Evolutionary conservation across 768 basidiomycete genomes (phyloP).

Genomic region (Melanogaster broomeanus): DNA sequence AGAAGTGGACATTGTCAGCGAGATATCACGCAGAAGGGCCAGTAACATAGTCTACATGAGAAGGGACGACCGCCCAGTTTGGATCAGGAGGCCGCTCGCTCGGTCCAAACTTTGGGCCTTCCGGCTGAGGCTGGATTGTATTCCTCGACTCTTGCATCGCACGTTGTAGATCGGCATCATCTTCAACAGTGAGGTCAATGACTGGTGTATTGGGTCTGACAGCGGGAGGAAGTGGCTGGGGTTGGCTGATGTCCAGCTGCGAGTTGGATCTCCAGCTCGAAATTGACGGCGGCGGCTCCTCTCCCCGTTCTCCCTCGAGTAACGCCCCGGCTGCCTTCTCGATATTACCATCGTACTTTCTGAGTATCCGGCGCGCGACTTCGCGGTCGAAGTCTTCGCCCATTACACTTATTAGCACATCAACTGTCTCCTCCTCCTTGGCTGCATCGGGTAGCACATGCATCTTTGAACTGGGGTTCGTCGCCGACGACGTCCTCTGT

Average conservation of each 20-base stretch:
- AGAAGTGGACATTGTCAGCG: conserved; percentile 12
- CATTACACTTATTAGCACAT: conserved; percentile 39
- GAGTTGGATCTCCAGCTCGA: conserved; percentile 12
- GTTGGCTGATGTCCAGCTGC: conserved; percentile 13
- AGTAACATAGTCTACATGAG: conserved; percentile 52
- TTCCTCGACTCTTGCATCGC: conserved; percentile 58
- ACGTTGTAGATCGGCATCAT: conserved; percentile 49
- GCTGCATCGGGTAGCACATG: conserved; percentile 19
- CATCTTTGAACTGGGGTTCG: conserved; percentile 9
- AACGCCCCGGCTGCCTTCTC: conserved; percentile 58
- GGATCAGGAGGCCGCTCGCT: conserved; percentile 63
- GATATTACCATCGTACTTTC: conserved; percentile 60
- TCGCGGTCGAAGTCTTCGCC: conserved; percentile 42
- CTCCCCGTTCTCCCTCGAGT: conserved; percentile 51
- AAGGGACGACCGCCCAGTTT: conserved; percentile 69
- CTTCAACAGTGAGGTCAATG: conserved; percentile 66
- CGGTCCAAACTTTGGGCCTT: conserved; percentile 52
- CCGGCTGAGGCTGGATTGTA: conserved; percentile 29
- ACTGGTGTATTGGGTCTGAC: conserved; percentile 32
- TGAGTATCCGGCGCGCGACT: conserved; percentile 54
- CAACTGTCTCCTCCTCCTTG: conserved; percentile 35
- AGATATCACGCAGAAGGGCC: conserved; percentile 49
- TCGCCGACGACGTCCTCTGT: conserved; percentile 12
- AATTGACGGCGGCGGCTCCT: conserved; percentile 18
- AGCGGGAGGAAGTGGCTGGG: conserved; percentile 4